Base-by-base conservation (phyloP, 169 alveolate species). In the Cryptosporidium andersoni region DNA sequence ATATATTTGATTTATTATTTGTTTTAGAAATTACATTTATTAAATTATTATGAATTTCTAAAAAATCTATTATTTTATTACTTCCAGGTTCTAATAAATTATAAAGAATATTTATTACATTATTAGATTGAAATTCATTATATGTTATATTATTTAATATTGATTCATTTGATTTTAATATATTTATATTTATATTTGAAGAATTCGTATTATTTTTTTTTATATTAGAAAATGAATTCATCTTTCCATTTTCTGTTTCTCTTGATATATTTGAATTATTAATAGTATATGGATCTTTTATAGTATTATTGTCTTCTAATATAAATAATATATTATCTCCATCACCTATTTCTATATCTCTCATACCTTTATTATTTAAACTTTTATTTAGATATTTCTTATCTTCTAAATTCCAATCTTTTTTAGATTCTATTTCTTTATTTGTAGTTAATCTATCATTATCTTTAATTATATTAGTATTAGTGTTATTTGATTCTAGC, bases 31-130 rank as follows among this genome's bases (percentile, higher is more conserved):
- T 74, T 12, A 74, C 34, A 11, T 60, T 47, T 7, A 68, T 55
- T 3, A 74, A 60, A 39, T 74, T 55, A 25, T 43, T 58, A 8
- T 60, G 11, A 7, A 74, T 58, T 37, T 74, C 85, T 40, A 58
- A 42, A 47, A 74, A 74, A 64, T 74, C 14, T 8, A 74, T 16
- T 2, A 6, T 49, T 42, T 60, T 74, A 1, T 74, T 62, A 42
- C 74, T 58, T n/a, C 74, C 85, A 39, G 85, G 85, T n/a, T 74
- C 85, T 58, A 74, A 74, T 37, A 74, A 55, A 36, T 58, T 63
- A 56, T 45, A 74, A n/a, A 74, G 48, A 8, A 34, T 11, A 8
- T 56, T 60, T 45, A n/a, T 58, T 9, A 74, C 85, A 2, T 48
- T 53, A 4, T 14, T 74, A 14, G 85, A 66, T 45, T 47, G 60